Conservation (phyloP, 2,329 filamentous ascomycete genomes). For the Claviceps africana region DNA sequence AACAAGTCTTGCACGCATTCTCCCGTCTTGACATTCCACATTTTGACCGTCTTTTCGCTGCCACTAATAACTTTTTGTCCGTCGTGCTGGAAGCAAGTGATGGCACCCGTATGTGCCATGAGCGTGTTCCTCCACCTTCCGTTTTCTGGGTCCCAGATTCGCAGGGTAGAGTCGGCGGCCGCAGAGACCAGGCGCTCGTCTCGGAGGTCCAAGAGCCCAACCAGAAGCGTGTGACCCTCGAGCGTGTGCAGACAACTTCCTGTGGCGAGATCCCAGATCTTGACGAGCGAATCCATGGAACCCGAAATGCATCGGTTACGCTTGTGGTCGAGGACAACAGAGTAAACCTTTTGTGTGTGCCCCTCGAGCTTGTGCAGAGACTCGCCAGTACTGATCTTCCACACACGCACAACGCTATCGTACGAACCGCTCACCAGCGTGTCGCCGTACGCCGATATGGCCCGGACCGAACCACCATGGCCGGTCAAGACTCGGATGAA, state of each 20-base stretch:
- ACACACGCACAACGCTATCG: constrained; percentile 86
- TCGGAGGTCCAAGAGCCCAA: constrained; percentile 79
- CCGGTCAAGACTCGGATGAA: constrained; percentile 79
- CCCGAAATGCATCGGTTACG: constrained; percentile 94
- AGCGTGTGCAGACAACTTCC: constrained; percentile 77
- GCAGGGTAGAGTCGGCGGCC: constrained; percentile 83
- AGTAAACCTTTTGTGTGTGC: constrained; percentile 89
- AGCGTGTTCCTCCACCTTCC: constrained; percentile 83
- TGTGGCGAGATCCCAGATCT: constrained; percentile 89
- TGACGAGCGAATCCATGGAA: constrained; percentile 96
- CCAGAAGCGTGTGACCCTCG: constrained; percentile 83
- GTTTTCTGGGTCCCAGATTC: constrained; percentile 92
- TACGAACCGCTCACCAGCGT: constrained; percentile 97
- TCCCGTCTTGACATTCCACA: constrained; percentile 92
- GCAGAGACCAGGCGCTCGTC: constrained; percentile 87
- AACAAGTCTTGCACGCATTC: constrained; percentile 87
- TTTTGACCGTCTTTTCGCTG: constrained; percentile 89
- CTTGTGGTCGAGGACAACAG: constrained; percentile 81
- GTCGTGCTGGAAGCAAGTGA: constrained; percentile 98
- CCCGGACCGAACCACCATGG: constrained; percentile 85
- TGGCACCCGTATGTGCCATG: constrained; percentile 88
- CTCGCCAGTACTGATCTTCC: constrained; percentile 94
- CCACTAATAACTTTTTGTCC: constrained; percentile 93
- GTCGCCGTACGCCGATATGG: constrained; percentile 88
- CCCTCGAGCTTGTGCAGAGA: constrained; percentile 71